phyloP scores from a whole-genome alignment of 495 filamentous ascomycete genomes.

The Rusavskia elegans region DNA sequence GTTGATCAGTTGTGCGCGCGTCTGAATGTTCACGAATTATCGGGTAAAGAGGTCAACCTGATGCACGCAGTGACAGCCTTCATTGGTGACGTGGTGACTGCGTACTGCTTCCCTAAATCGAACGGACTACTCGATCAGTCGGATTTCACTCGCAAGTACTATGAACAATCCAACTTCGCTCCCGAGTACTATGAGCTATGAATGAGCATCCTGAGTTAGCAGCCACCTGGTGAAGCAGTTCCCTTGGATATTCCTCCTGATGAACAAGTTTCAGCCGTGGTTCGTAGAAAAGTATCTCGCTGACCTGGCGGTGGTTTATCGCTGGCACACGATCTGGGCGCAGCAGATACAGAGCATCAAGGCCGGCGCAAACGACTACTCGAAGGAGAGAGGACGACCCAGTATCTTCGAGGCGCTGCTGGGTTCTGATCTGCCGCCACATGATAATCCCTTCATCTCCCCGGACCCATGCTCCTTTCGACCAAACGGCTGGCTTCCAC shows the following conservation, averaged over 20 bases:
- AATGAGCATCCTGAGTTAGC: conserved; percentile 2
- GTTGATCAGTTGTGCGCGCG: conserved; percentile 1
- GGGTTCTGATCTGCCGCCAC: conserved; percentile 14
- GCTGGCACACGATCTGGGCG: conserved; percentile 7
- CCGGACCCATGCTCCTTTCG: conserved; percentile 20
- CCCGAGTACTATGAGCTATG: conserved; percentile 12
- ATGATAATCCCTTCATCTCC: conserved; percentile 21
- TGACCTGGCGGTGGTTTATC: conserved; percentile 2
- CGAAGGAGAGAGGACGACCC: conserved; percentile 8
- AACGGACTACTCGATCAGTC: conserved; percentile 14
- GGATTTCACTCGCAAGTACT: conserved; percentile 13
- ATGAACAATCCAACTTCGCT: conserved; percentile 8
- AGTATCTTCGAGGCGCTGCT: conserved; percentile 20
- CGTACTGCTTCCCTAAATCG: conserved; percentile 25
- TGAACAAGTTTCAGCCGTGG: conserved; percentile 11
- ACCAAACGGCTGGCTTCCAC: conserved; percentile 29
- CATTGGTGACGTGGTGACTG: conserved; percentile 27
- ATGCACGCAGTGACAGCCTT: conserved; percentile 18
- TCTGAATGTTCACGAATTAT: background rate
- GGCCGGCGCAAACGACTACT: conserved; percentile 2
- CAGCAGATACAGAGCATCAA: conserved; percentile 8
- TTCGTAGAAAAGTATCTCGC: conserved; percentile 6
- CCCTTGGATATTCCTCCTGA: conserved; percentile 11
- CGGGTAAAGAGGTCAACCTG: conserved; percentile 8
- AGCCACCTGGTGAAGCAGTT: conserved; percentile 15